A percentile compares a stretch with the other conserved stretches of the same genome.
phyloP scores from a whole-genome alignment of 116 monocot genomes.

The Posidonia oceanica region DNA sequence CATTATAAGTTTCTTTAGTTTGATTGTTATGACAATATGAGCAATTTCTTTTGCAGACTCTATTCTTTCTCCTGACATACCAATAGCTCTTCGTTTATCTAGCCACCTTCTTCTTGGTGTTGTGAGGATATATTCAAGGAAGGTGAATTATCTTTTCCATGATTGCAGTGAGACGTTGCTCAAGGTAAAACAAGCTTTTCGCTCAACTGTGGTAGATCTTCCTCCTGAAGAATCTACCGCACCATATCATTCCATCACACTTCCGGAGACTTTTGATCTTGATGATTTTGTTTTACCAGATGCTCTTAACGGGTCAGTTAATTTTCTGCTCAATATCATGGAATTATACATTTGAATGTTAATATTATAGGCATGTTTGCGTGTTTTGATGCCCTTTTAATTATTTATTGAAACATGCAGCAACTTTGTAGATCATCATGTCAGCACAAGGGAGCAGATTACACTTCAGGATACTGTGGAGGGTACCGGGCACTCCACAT shows the following conservation, averaged over 20 bases:
- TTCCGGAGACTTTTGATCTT: conserved; percentile 98
- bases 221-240: conserved; percentile 99
- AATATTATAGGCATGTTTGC: neutral
- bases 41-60: conserved; percentile 58
- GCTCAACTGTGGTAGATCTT: conserved; percentile 95
- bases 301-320: conserved; percentile 54
- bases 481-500: conserved; percentile 46
- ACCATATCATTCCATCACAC: conserved; percentile 98
- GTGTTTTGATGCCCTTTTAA: neutral
- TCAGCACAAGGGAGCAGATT: conserved; percentile 97
- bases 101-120: conserved; percentile 99
- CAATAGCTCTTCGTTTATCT: conserved; percentile 95
- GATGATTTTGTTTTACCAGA: conserved; percentile 99
- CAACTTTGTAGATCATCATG: conserved; percentile 91
- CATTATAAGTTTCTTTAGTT: no score
- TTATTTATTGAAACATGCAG: conserved; percentile 27
- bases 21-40: no score
- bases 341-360: neutral
- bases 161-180: conserved; percentile 98
- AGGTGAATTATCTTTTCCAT: conserved; percentile 99
- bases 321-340: no score
- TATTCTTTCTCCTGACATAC: conserved; percentile 94
- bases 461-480: conserved; percentile 88
- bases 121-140: conserved; percentile 95
- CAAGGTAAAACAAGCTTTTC: conserved; percentile 97